Evolutionary conservation across 164 flowering plant species (phyloP).

Genomic region (Paratinospora sagittata): DNA sequence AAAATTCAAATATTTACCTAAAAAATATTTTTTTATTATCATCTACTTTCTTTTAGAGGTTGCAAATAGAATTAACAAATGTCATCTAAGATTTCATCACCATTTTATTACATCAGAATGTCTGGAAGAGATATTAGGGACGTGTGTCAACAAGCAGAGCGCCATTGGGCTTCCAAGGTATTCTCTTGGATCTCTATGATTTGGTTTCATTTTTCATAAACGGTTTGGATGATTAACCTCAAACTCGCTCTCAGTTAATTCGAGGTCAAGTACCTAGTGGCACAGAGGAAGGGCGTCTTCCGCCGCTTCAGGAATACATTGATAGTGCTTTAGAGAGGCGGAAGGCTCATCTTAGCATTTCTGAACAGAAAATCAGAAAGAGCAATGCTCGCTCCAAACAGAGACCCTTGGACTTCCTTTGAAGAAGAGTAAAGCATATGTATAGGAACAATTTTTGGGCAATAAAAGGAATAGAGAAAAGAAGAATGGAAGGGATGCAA

Average conservation of each 20-base stretch:
- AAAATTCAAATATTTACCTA: too few species aligned
- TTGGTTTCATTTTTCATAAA: not conserved
- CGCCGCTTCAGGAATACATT: slow-evolving; percentile 69
- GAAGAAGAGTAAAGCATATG: not conserved
- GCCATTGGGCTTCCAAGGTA: slow-evolving; percentile 99
- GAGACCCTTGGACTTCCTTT: slow-evolving; percentile 19
- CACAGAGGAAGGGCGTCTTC: slow-evolving; percentile 45
- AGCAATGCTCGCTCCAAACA: slow-evolving; percentile 12
- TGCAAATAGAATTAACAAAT: not conserved
- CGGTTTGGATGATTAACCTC: not conserved
- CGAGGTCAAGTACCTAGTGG: slow-evolving; percentile 52
- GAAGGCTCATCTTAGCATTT: slow-evolving; percentile 31
- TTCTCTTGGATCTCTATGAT: not conserved
- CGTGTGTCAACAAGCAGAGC: slow-evolving; percentile 90
- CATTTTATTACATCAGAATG: slow-evolving; percentile 46
- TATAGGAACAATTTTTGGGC: too few species aligned
- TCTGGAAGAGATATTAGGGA: slow-evolving; percentile 94
- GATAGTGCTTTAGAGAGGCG: slow-evolving; percentile 49
- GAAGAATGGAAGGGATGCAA: too few species aligned
- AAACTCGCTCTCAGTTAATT: slow-evolving; percentile 47
- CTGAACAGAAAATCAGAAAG: slow-evolving; percentile 25
- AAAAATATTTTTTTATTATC: too few species aligned
- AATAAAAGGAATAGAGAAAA: too few species aligned
- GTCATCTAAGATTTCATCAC: not conserved
- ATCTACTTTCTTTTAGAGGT: not conserved